Conservation (phyloP, 768 basidiomycete genomes). For the Trametes cinnabarina region DNA sequence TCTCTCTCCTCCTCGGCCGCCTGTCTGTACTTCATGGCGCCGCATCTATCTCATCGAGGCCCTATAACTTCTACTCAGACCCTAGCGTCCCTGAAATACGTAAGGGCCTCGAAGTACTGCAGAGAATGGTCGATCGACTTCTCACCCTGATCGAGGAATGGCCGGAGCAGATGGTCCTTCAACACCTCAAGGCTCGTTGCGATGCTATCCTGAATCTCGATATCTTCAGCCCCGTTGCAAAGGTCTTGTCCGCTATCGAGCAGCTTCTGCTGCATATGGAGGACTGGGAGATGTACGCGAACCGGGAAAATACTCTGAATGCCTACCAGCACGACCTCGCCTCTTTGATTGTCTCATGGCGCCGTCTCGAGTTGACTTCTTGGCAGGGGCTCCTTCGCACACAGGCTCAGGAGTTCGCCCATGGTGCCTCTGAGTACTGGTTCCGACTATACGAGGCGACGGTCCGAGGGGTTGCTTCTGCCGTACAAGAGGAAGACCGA, state of each 20-base stretch:
- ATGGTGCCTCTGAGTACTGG: constrained; percentile 73
- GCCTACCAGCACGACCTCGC: constrained; percentile 63
- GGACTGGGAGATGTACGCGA: constrained; percentile 98
- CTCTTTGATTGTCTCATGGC: constrained; percentile 81
- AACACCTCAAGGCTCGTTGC: constrained; percentile 73
- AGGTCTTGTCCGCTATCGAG: constrained; percentile 78
- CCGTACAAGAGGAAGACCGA: constrained; percentile 38
- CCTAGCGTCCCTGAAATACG: constrained; percentile 69
- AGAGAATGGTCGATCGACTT: constrained; percentile 52
- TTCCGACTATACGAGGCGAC: constrained; percentile 83
- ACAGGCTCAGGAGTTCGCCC: constrained; percentile 50
- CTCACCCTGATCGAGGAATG: constrained; percentile 65
- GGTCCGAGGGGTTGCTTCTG: constrained; percentile 58
- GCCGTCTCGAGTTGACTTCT: constrained; percentile 82
- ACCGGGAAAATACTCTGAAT: constrained; percentile 80
- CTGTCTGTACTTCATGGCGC: constrained; percentile 33
- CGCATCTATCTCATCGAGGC: constrained; percentile 12
- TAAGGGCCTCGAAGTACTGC: constrained; percentile 55
- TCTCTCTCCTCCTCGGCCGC: constrained; percentile 42
- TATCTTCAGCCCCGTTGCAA: constrained; percentile 73
- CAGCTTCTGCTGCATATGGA: constrained; percentile 82
- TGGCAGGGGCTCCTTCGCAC: constrained; percentile 82
- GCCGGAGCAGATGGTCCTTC: constrained; percentile 98
- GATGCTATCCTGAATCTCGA: constrained; percentile 59
- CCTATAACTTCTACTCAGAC: constrained; percentile 80